phyloP scores from a whole-genome alignment of 306 rosid species.

The Neltuma alba region DNA sequence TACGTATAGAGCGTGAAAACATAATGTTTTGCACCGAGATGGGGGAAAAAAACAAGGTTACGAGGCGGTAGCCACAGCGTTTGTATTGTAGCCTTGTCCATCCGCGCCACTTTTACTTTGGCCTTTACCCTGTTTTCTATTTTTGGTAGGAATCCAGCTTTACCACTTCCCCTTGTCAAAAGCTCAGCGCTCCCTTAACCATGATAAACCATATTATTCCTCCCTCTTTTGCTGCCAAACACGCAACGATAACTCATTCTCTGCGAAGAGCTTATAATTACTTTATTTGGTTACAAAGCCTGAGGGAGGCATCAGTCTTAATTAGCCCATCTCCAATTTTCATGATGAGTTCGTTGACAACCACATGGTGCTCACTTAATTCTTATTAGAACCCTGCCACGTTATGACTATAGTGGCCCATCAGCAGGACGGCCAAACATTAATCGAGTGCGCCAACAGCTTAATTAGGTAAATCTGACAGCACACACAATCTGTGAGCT shows the following conservation, averaged over 20 bases:
- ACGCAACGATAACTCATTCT: neutral
- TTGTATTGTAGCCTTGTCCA: neutral
- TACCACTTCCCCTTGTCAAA: neutral
- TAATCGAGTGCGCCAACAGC: too few species aligned
- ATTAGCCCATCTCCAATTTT: neutral
- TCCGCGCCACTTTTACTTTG: neutral
- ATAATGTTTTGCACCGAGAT: neutral
- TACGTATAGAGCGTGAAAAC: neutral
- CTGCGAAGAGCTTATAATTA: neutral
- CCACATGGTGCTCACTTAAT: neutral
- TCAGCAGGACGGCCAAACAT: too few species aligned
- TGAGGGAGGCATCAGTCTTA: too few species aligned
- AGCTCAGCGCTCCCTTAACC: neutral
- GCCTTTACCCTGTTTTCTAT: neutral
- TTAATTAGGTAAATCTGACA: too few species aligned
- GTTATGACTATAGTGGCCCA: neutral
- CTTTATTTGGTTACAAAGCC: neutral
- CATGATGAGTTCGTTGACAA: neutral
- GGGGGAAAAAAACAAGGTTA: neutral
- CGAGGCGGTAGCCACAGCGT: neutral
- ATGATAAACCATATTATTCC: neutral
- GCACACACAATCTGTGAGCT: too few species aligned
- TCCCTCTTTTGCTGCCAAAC: neutral
- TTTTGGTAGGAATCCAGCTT: neutral
- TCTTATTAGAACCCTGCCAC: neutral